These are phyloP conservation scores for Coix lacrymajobi DNA, from an alignment of 176 grass and related monocot species.

Conservation along the genomic window DNA sequence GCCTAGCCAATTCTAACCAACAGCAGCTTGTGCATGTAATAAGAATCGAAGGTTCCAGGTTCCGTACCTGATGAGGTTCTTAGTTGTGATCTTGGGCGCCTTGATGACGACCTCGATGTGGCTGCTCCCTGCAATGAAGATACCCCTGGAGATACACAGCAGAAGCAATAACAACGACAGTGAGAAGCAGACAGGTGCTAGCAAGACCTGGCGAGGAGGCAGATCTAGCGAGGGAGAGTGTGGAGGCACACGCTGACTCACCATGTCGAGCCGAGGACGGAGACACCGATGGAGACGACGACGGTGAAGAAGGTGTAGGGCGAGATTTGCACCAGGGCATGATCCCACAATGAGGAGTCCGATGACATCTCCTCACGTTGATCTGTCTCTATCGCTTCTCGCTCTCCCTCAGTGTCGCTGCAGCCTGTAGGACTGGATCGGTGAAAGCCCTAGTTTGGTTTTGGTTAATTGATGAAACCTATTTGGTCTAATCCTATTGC, in stretches of 20 bases:
- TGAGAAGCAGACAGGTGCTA: neutral
- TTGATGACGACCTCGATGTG: conserved; percentile 90
- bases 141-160: conserved; percentile 49
- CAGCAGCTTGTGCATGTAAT: neutral
- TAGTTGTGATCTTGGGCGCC: conserved; percentile 92
- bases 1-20: conserved; percentile 14
- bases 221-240: neutral
- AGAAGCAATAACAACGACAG: neutral
- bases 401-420: neutral
- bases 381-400: neutral
- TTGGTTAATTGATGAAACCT: too few species aligned
- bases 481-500: too few species aligned
- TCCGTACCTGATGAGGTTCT: conserved; percentile 89
- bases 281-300: conserved; percentile 94
- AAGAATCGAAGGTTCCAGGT: neutral
- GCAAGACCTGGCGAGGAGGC: neutral
- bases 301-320: conserved; percentile 93
- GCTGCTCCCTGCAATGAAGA: conserved; percentile 96
- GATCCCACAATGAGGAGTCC: conserved; percentile 62
- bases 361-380: conserved; percentile 41
- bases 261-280: conserved; percentile 92
- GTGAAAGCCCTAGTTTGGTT: too few species aligned
- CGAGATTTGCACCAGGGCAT: conserved; percentile 77
- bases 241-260: neutral
- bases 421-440: conserved; percentile 16